Evolutionary conservation across 2,329 filamentous ascomycete genomes (phyloP).

Genomic region (Cladosporium oxysporum): DNA sequence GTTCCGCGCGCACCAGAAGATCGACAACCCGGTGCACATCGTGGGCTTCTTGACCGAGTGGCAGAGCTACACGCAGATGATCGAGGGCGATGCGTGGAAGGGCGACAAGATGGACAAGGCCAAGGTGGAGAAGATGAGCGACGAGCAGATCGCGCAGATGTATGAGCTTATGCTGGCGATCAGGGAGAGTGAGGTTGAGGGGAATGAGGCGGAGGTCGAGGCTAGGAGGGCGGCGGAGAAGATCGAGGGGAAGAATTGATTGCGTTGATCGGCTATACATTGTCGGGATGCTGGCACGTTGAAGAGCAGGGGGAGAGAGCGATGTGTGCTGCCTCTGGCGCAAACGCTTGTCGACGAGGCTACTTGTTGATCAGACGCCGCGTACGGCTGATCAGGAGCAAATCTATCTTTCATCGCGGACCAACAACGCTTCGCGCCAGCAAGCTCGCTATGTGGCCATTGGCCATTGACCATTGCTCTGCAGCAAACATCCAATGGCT

Average conservation of each 20-base stretch:
- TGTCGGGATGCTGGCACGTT: background rate
- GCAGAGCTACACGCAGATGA: conserved; percentile 90
- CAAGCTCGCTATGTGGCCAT: background rate
- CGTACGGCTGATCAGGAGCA: background rate
- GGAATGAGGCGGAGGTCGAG: conserved; percentile 41
- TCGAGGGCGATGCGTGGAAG: conserved; percentile 84
- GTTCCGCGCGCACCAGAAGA: conserved; percentile 77
- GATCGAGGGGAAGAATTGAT: conserved; percentile 11
- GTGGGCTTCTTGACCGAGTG: conserved; percentile 96
- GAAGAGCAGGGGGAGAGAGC: background rate
- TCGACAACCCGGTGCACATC: conserved; percentile 91
- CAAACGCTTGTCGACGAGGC: background rate
- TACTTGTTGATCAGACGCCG: background rate
- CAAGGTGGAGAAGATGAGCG: conserved; percentile 93
- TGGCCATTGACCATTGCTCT: background rate
- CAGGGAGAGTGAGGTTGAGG: conserved; percentile 52
- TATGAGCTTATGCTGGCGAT: conserved; percentile 94
- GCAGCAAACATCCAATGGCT: background rate
- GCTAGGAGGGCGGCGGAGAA: conserved; percentile 14
- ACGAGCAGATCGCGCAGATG: conserved; percentile 84
- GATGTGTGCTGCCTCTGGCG: background rate
- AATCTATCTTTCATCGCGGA: background rate
- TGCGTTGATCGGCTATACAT: background rate
- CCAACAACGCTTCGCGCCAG: background rate
- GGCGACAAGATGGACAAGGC: conserved; percentile 79